Percentiles rank a stretch among this genome's conserved stretches.
Evolutionary conservation across 257 asterid genomes (phyloP).

Genomic region (Oldenlandia corymbosa): DNA sequence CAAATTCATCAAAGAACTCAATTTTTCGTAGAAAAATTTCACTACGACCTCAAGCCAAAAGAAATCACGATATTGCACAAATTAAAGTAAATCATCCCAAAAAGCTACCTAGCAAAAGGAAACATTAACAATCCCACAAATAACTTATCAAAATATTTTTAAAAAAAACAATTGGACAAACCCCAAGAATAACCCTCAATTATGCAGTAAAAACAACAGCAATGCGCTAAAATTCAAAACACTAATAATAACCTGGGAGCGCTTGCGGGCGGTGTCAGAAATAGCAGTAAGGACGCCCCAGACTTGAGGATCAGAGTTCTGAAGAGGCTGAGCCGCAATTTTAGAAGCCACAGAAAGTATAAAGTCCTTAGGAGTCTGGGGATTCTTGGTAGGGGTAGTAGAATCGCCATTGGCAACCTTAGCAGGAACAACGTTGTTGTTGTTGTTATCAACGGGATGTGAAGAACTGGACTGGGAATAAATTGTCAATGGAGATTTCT

Average conservation of each 20-base stretch:
- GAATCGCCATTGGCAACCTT: slow-evolving; percentile 19
- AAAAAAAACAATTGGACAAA: not conserved
- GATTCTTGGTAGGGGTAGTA: slow-evolving; percentile 26
- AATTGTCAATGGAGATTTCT: slow-evolving; percentile 13
- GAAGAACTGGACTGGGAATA: slow-evolving; percentile 29
- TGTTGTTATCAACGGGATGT: slow-evolving; percentile 22
- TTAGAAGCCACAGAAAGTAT: slow-evolving; percentile 64
- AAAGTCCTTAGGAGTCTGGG: slow-evolving; percentile 37
- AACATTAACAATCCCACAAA: not conserved
- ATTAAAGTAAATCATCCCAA: not conserved
- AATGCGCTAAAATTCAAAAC: not conserved
- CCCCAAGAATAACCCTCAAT: not conserved
- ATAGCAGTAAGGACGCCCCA: slow-evolving; percentile 99
- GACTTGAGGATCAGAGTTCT: slow-evolving; percentile 67
- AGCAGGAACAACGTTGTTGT: not conserved
- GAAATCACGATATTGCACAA: not conserved
- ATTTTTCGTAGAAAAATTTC: too few relatives aligned
- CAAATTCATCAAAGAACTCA: too few relatives aligned
- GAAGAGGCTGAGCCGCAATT: slow-evolving; percentile 75
- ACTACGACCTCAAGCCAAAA: too few relatives aligned
- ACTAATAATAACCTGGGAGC: slow-evolving; percentile 47
- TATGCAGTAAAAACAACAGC: not conserved
- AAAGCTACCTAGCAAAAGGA: not conserved
- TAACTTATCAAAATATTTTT: too few relatives aligned
- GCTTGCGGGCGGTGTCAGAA: slow-evolving; percentile 81